Conservation (phyloP, 2,329 filamentous ascomycete species). For the Pseudocercospora crystallina region DNA sequence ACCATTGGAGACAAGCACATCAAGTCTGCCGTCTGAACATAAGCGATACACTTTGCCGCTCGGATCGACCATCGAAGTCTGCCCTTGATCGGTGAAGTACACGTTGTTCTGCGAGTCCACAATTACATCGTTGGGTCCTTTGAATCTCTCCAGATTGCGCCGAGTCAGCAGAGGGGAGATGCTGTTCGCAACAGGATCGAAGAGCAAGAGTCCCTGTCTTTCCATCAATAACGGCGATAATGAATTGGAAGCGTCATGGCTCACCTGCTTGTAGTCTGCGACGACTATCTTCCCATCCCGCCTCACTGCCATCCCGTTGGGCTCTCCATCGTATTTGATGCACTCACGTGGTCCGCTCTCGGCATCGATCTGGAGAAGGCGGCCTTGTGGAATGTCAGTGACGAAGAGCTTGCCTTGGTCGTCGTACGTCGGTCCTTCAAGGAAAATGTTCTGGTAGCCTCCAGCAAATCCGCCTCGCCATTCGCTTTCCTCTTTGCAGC, state of each 20-base stretch:
- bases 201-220: slow-evolving; percentile 43
- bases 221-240: no score
- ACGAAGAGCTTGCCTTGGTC: slow-evolving; percentile 38
- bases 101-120: slow-evolving; percentile 40
- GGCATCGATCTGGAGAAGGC: slow-evolving; percentile 38
- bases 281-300: slow-evolving; percentile 38
- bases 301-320: slow-evolving; percentile 41
- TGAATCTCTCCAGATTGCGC: slow-evolving; percentile 46
- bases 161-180: slow-evolving; percentile 36
- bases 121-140: slow-evolving; percentile 46
- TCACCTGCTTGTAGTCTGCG: slow-evolving; percentile 48
- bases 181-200: slow-evolving; percentile 33
- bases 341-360: slow-evolving; percentile 34
- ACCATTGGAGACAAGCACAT: no score
- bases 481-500: slow-evolving; percentile 32
- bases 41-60: slow-evolving; percentile 44
- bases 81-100: slow-evolving; percentile 49
- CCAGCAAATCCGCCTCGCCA: slow-evolving; percentile 42
- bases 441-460: slow-evolving; percentile 41
- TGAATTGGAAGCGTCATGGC: no score
- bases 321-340: slow-evolving; percentile 43
- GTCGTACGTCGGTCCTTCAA: slow-evolving; percentile 41
- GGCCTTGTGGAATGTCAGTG: slow-evolving; percentile 43
- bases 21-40: slow-evolving; percentile 37
- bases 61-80: slow-evolving; percentile 45